phyloP scores from a whole-genome alignment of 176 grass and related monocot species.

The Eleusine indica region DNA sequence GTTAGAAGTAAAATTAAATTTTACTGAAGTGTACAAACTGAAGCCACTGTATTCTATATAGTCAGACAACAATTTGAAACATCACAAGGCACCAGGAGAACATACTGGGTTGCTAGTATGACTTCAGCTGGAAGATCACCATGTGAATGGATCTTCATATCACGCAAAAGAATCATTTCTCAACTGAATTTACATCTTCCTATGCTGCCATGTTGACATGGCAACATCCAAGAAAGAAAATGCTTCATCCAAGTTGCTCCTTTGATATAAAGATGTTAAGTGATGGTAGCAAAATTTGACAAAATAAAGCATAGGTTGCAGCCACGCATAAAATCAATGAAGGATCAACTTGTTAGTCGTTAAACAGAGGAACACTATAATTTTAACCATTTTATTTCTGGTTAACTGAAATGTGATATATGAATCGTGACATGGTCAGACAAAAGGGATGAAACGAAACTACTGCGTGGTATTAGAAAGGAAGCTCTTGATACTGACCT shows the following conservation, averaged over 20 bases:
- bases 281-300: slow-evolving; percentile 36
- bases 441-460: not conserved
- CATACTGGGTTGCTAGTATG: slow-evolving; percentile 47
- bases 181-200: slow-evolving; percentile 50
- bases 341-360: not conserved
- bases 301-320: slow-evolving; percentile 34
- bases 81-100: slow-evolving; percentile 25
- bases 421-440: slow-evolving; percentile 2
- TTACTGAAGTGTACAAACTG: slow-evolving; percentile 10
- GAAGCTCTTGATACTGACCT: slow-evolving; percentile 61
- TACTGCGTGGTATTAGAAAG: not conserved
- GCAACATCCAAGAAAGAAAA: slow-evolving; percentile 52
- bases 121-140: slow-evolving; percentile 47
- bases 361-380: not conserved
- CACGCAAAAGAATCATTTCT: slow-evolving; percentile 47
- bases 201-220: slow-evolving; percentile 48
- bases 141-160: slow-evolving; percentile 32
- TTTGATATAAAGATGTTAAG: slow-evolving; percentile 50
- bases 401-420: not conserved
- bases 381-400: not conserved
- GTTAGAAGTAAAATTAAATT: slow-evolving; percentile 26
- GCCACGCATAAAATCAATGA: not conserved
- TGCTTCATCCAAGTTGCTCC: slow-evolving; percentile 43
- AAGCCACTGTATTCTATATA: slow-evolving; percentile 10
- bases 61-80: slow-evolving; percentile 38